Percentiles rank a stretch among this genome's conserved stretches.
phyloP scores from a whole-genome alignment of 371 early-diverging fungal species.

The Mortierella sp. region DNA sequence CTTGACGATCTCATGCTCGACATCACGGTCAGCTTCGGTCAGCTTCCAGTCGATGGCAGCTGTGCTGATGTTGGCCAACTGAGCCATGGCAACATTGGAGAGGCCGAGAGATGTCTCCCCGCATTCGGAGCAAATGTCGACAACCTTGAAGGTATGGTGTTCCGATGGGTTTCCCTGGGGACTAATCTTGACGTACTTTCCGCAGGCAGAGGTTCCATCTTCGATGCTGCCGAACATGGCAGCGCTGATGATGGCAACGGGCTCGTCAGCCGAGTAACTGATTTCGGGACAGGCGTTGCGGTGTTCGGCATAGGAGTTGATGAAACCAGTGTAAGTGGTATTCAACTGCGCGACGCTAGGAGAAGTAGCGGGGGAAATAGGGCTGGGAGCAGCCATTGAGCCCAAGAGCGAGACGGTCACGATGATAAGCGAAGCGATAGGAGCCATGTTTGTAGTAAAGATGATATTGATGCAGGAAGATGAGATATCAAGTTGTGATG shows the following conservation, averaged over 20 bases:
- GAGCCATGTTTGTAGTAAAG: slow-evolving; percentile 23
- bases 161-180: slow-evolving; percentile 17
- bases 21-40: slow-evolving; percentile 9
- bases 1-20: neutral
- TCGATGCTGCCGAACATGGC: slow-evolving; percentile 22
- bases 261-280: slow-evolving; percentile 33
- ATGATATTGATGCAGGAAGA: neutral
- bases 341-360: slow-evolving; percentile 1
- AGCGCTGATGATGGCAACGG: slow-evolving; percentile 29
- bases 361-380: neutral
- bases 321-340: slow-evolving; percentile 26
- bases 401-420: slow-evolving; percentile 24
- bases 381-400: slow-evolving; percentile 19
- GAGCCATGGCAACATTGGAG: slow-evolving; percentile 17
- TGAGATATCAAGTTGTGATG: neutral
- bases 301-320: slow-evolving; percentile 14
- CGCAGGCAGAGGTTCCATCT: slow-evolving; percentile 26
- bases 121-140: slow-evolving; percentile 33
- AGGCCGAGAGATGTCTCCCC: slow-evolving; percentile 20
- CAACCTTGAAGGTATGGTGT: slow-evolving; percentile 26
- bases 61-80: slow-evolving; percentile 12
- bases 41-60: slow-evolving; percentile 38
- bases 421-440: slow-evolving; percentile 23
- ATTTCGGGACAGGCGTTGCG: slow-evolving; percentile 34
- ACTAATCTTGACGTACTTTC: slow-evolving; percentile 39